Evolutionary conservation across 805 yeast genomes (phyloP), one percentile per base, ranked within the genome.

Genomic region (Nakazawaea populi): DNA sequence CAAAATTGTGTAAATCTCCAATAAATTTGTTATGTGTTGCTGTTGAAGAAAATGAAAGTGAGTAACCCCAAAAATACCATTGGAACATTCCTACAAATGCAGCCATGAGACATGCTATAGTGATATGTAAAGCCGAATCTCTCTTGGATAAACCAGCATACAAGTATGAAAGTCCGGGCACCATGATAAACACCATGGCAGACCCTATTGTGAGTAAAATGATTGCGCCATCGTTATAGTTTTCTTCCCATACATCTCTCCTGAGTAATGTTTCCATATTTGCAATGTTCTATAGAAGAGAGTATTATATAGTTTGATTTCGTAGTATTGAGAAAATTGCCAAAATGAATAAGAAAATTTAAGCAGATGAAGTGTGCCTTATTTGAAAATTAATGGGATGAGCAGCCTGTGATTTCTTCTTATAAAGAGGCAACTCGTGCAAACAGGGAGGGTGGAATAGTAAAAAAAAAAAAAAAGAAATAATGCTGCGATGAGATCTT

Each of bases 41-140:
- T 0, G 87, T 78, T n/a, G 75, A 60, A 0, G 92, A 82, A 61
- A 94, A 90, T 4, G 98, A 95, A 42, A 92, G 69, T 0, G 97
- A 89, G 65, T 89, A 91, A n/a, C 97, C 97, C 97, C 98, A 94
- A 64, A 92, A 89, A 67, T 90, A 92, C 98, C 98, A 92, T 64
- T 90, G 96, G 62, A 90, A 80, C 49, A 81, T 75, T 1, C 87
- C 89, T 6, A 89, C 81, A 56, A 85, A 75, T 5, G 87, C 82
- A 5, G 89, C 78, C 77, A 84, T 78, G 40, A 89, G 64, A n/a
- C 80, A 82, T 7, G 85, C 80, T 87, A 95, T 89, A 32, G 90
- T 82, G 78, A 89, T 78, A 14, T 92, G 84, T 44, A 90, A 72
- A 0, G 97, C 96, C n/a, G 89, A 82, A 66, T 90, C 90, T 61